These are phyloP conservation scores for Pistacia integerrima DNA, from an alignment of 345 rosid species.

Conservation along the genomic window DNA sequence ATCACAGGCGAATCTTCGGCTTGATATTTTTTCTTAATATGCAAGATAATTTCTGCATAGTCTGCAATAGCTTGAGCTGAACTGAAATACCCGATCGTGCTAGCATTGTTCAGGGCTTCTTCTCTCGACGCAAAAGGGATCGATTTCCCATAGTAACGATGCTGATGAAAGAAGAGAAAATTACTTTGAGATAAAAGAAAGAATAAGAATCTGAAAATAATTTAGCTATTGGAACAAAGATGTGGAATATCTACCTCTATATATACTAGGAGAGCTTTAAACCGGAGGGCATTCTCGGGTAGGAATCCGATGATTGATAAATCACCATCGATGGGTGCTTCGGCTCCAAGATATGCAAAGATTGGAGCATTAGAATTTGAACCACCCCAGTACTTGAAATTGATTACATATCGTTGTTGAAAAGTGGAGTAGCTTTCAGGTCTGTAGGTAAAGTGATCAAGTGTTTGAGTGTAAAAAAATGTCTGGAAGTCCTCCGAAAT, in stretches of 20 bases:
- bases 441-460: slow-evolving; percentile 51
- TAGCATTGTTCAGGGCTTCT: slow-evolving; percentile 46
- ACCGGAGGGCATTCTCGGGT: slow-evolving; percentile 32
- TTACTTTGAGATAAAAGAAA: background rate
- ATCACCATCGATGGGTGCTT: slow-evolving; percentile 24
- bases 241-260: slow-evolving; percentile 38
- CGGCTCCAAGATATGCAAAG: slow-evolving; percentile 41
- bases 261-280: slow-evolving; percentile 35
- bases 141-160: slow-evolving; percentile 50
- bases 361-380: slow-evolving; percentile 34
- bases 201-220: background rate
- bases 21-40: slow-evolving; percentile 38
- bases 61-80: slow-evolving; percentile 64
- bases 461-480: slow-evolving; percentile 43
- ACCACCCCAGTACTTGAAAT: slow-evolving; percentile 46
- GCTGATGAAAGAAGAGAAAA: slow-evolving; percentile 26
- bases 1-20: slow-evolving; percentile 57
- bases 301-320: slow-evolving; percentile 22
- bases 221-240: background rate
- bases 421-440: slow-evolving; percentile 44
- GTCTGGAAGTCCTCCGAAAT: slow-evolving; percentile 27
- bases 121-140: slow-evolving; percentile 50
- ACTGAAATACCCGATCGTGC: slow-evolving; percentile 52
- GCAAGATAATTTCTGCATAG: slow-evolving; percentile 54
- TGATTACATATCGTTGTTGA: slow-evolving; percentile 39